Percentiles rank a stretch among this genome's conserved stretches.
Evolutionary conservation across 345 rosid genomes (phyloP).

Genomic region (Diplotaxis tenuifolia): DNA sequence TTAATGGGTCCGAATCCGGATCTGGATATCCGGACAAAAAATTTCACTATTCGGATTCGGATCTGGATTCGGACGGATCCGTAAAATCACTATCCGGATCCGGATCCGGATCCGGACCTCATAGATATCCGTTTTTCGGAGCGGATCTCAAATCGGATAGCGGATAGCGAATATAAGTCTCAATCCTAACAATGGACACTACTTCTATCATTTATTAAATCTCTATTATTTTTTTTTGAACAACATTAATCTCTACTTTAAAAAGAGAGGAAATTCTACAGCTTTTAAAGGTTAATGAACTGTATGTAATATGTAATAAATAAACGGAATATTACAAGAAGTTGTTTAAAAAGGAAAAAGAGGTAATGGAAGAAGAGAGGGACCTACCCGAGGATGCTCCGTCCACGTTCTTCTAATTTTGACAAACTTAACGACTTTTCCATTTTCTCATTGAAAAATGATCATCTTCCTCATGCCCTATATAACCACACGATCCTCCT

Average conservation of each 20-base stretch:
- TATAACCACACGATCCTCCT: slow-evolving; percentile 19
- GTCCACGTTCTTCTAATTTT: slow-evolving; percentile 32
- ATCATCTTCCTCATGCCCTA: slow-evolving; percentile 15
- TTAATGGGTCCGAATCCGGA: too few relatives aligned
- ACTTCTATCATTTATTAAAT: not conserved
- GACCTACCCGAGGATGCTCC: slow-evolving; percentile 22
- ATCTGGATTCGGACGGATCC: too few relatives aligned
- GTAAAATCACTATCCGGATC: too few relatives aligned
- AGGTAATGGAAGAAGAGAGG: slow-evolving; percentile 18
- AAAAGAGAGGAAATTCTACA: not conserved
- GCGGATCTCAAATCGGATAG: too few relatives aligned
- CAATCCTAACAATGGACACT: not conserved
- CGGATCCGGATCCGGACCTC: too few relatives aligned
- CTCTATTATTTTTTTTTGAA: too few relatives aligned
- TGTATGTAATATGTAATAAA: not conserved
- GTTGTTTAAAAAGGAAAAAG: not conserved
- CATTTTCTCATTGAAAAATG: not conserved
- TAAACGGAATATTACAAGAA: not conserved
- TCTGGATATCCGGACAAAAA: too few relatives aligned
- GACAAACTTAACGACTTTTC: slow-evolving; percentile 11
- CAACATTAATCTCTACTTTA: not conserved
- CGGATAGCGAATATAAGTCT: too few relatives aligned
- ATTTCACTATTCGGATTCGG: too few relatives aligned
- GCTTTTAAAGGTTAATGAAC: not conserved
- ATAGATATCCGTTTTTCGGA: too few relatives aligned